Conservation (phyloP, 352 stramenopile genomes). For the Phytophthora quininea region DNA sequence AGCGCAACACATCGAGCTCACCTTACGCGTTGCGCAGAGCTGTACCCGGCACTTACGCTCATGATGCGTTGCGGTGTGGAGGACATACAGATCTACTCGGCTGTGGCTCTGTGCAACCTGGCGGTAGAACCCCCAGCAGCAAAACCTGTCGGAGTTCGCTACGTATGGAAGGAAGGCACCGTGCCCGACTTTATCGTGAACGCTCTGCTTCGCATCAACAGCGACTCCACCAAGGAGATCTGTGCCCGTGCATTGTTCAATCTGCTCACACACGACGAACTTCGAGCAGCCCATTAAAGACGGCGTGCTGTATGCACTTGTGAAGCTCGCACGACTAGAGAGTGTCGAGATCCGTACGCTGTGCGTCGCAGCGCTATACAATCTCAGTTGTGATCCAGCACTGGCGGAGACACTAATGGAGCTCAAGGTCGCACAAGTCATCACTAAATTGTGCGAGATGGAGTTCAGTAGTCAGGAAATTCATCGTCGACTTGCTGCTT, state of each 20-base stretch:
- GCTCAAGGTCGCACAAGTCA: conserved; percentile 83
- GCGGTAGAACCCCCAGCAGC: conserved; percentile 62
- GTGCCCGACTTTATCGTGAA: conserved; percentile 91
- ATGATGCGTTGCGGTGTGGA: conserved; percentile 91
- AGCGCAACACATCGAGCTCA: conserved; percentile 53
- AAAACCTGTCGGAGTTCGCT: conserved; percentile 51
- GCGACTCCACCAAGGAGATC: conserved; percentile 88
- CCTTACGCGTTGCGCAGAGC: conserved; percentile 72
- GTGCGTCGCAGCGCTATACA: conserved; percentile 85
- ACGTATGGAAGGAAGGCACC: conserved; percentile 88
- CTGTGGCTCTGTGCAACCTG: conserved; percentile 85
- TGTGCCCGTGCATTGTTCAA: conserved; percentile 88
- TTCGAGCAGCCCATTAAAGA: conserved; percentile 84
- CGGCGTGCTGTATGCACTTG: conserved; percentile 86
- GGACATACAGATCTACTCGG: conserved; percentile 91
- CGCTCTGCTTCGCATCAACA: conserved; percentile 88
- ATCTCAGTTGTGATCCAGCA: conserved; percentile 73
- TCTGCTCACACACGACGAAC: conserved; percentile 82
- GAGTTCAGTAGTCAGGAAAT: conserved; percentile 86
- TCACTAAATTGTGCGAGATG: conserved; percentile 87
- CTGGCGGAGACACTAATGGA: conserved; percentile 85
- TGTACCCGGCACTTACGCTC: conserved; percentile 79
- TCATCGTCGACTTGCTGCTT: conserved; percentile 71
- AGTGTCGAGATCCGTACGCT: conserved; percentile 82
- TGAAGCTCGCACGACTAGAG: conserved; percentile 85